Percentiles rank a stretch among this genome's conserved stretches.
phyloP scores from a whole-genome alignment of 2,329 filamentous ascomycete species.

The Byssochlamys sp. region DNA sequence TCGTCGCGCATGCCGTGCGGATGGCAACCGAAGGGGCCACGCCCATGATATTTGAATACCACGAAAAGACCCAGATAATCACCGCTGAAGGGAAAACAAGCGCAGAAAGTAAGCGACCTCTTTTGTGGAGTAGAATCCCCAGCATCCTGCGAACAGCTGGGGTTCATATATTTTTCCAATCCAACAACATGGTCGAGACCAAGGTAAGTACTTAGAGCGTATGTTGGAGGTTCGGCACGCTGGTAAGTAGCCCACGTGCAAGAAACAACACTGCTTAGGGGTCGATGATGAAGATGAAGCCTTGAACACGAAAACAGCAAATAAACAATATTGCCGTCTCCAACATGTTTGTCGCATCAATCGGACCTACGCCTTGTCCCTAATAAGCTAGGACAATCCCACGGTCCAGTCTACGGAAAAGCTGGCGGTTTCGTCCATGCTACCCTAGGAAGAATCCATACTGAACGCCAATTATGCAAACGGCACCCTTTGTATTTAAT shows the following conservation, averaged over 20 bases:
- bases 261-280: not conserved
- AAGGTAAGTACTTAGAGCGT: not conserved
- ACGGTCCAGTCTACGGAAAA: not conserved
- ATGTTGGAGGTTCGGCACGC: not conserved
- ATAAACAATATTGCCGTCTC: not conserved
- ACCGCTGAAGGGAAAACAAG: not conserved
- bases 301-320: not conserved
- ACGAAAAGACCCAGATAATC: not conserved
- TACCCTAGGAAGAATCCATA: not conserved
- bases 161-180: not conserved
- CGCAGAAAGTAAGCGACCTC: not conserved
- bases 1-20: not conserved
- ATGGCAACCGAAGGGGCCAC: not conserved
- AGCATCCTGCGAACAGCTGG: not conserved
- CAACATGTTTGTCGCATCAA: not conserved
- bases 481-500: not conserved
- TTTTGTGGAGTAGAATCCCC: not conserved
- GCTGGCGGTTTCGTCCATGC: not conserved
- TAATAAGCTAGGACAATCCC: not conserved
- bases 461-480: not conserved
- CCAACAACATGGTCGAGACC: not conserved
- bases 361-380: not conserved
- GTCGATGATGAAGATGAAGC: not conserved
- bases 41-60: not conserved
- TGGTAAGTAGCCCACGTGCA: not conserved